Evolutionary conservation across 768 basidiomycete genomes (phyloP).

Genomic region (Kwoniella bestiolae): DNA sequence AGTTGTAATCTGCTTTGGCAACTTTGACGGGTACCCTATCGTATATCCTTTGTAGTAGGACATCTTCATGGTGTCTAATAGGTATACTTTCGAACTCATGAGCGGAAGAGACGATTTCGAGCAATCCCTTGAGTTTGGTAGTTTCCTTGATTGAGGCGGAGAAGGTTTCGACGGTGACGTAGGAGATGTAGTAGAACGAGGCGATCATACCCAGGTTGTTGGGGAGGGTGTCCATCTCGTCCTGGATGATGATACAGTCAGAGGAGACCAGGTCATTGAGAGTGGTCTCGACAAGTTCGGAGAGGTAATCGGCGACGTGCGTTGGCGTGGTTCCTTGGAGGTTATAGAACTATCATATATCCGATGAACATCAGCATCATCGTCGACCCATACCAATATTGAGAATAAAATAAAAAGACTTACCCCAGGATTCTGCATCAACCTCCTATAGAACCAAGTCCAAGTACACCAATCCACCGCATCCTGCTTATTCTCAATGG

Average conservation of each 20-base stretch:
- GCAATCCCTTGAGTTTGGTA: slow-evolving; percentile 92
- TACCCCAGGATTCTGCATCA: slow-evolving; percentile 85
- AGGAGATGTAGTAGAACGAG: slow-evolving; percentile 62
- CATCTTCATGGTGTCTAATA: slow-evolving; percentile 85
- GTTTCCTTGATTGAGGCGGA: slow-evolving; percentile 91
- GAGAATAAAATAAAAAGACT: slow-evolving; percentile 14
- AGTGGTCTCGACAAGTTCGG: slow-evolving; percentile 93
- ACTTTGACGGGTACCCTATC: slow-evolving; percentile 97
- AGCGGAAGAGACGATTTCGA: slow-evolving; percentile 96
- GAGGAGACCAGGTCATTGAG: slow-evolving; percentile 88
- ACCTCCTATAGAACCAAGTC: slow-evolving; percentile 94
- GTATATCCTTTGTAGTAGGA: slow-evolving; percentile 81
- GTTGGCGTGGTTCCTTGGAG: slow-evolving; percentile 88
- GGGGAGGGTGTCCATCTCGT: slow-evolving; percentile 81
- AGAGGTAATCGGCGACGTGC: slow-evolving; percentile 92
- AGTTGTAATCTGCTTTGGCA: slow-evolving; percentile 75
- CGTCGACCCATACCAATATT: too few species aligned
- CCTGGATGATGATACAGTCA: slow-evolving; percentile 90
- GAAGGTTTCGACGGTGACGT: slow-evolving; percentile 96
- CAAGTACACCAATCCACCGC: slow-evolving; percentile 90
- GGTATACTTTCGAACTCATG: slow-evolving; percentile 95
- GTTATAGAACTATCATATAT: slow-evolving; percentile 59
- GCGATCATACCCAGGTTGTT: slow-evolving; percentile 99
- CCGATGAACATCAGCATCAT: slow-evolving; percentile 17
- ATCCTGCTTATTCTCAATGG: slow-evolving; percentile 99